These are phyloP conservation scores for Candida anutae DNA, from an alignment of 1,139 yeast genomes.

Conservation along the genomic window DNA sequence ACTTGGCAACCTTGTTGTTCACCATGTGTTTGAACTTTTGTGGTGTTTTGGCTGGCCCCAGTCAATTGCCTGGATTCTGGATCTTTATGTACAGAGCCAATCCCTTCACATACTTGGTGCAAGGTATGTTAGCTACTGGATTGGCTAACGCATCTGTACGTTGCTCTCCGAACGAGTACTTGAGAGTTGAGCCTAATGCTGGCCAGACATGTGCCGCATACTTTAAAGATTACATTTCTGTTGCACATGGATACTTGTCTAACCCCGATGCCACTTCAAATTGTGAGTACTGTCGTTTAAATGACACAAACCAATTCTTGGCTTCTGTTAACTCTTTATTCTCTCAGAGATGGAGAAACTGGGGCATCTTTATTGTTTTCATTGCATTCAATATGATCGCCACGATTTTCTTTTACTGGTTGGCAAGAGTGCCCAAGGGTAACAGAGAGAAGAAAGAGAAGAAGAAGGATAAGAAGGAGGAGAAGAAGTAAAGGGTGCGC, in stretches of 20 bases:
- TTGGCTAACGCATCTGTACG: slow-evolving; percentile 40
- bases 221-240: slow-evolving; percentile 34
- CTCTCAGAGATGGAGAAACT: slow-evolving; percentile 55
- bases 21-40: slow-evolving; percentile 68
- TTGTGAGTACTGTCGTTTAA: slow-evolving; percentile 47
- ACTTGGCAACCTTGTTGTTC: slow-evolving; percentile 53
- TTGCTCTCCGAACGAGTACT: slow-evolving; percentile 42
- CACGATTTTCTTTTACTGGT: slow-evolving; percentile 16
- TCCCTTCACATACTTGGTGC: slow-evolving; percentile 58
- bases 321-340: slow-evolving; percentile 31
- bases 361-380: slow-evolving; percentile 44
- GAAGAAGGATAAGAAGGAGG: too few relatives aligned
- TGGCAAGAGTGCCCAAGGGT: slow-evolving; percentile 23
- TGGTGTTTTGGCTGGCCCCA: slow-evolving; percentile 67
- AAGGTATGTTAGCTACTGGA: slow-evolving; percentile 49
- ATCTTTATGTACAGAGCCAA: slow-evolving; percentile 55
- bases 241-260: slow-evolving; percentile 45
- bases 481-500: too few relatives aligned
- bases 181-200: slow-evolving; percentile 35
- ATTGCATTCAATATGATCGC: slow-evolving; percentile 15
- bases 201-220: slow-evolving; percentile 41
- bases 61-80: slow-evolving; percentile 41
- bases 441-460: slow-evolving; percentile 16
- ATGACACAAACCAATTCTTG: slow-evolving; percentile 45
- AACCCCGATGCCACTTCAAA: slow-evolving; percentile 32